phyloP scores from a whole-genome alignment of 768 basidiomycete genomes.

The Rhodotorula taiwanensis region DNA sequence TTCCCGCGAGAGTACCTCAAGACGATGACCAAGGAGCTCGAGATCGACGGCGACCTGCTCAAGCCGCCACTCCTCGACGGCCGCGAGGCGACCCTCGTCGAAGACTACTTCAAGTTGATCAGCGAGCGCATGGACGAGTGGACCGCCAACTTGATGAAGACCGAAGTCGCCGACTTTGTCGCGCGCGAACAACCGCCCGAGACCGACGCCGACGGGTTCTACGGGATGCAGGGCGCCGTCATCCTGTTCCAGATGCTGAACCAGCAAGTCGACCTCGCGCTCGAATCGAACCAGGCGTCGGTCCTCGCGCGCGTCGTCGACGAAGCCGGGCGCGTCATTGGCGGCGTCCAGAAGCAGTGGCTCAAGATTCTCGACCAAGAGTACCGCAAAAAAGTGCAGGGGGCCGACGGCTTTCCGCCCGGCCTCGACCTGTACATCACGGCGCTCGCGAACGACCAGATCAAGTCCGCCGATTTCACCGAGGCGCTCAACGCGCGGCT shows the following conservation, averaged over 20 bases:
- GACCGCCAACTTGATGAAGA: constrained; percentile 86
- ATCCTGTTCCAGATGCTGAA: constrained; percentile 98
- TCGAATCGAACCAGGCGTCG: constrained; percentile 89
- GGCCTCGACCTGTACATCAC: constrained; percentile 94
- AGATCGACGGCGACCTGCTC: constrained; percentile 68
- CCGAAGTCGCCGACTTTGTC: constrained; percentile 76
- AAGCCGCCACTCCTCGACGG: constrained; percentile 90
- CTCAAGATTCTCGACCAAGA: constrained; percentile 72
- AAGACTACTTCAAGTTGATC: constrained; percentile 89
- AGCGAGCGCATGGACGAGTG: constrained; percentile 94
- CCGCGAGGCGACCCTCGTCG: constrained; percentile 84
- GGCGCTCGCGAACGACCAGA: constrained; percentile 93
- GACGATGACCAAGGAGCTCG: constrained; percentile 82
- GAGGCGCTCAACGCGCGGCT: constrained; percentile 77
- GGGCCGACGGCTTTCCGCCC: constrained; percentile 65
- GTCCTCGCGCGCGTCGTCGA: constrained; percentile 84
- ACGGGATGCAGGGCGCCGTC: constrained; percentile 83
- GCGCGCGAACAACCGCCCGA: constrained; percentile 80
- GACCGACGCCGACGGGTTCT: constrained; percentile 76
- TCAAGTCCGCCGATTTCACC: constrained; percentile 88
- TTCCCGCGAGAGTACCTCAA: constrained; percentile 95
- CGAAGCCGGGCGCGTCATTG: constrained; percentile 84
- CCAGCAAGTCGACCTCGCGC: constrained; percentile 76
- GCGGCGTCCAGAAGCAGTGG: constrained; percentile 80
- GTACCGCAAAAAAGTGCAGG: constrained; percentile 76